Conservation (phyloP, 139 green algal genomes). For the Asterochloris sp. region DNA sequence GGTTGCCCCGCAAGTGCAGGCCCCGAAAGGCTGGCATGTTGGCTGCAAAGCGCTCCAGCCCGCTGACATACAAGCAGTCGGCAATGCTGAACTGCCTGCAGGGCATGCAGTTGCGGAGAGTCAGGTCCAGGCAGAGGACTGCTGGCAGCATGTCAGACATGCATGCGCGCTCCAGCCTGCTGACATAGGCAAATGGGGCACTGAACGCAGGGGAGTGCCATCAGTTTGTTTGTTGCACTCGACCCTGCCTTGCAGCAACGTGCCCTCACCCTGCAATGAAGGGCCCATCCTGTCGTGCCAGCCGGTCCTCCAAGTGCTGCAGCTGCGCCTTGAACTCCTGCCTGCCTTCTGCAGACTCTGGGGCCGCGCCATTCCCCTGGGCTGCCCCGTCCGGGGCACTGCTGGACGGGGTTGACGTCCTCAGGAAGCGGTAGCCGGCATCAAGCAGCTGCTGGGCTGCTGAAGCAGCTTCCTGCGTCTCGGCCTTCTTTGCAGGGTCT, state of each 20-base stretch:
- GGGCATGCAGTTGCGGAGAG: neutral
- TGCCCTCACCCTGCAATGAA: constrained; percentile 12
- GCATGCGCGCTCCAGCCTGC: neutral
- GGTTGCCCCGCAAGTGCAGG: constrained; percentile 11
- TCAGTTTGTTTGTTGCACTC: neutral
- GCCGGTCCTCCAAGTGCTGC: neutral
- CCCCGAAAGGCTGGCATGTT: constrained; percentile 22
- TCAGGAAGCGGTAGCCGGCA: too few relatives aligned
- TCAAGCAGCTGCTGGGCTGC: too few relatives aligned
- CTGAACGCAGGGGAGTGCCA: neutral
- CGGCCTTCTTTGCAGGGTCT: too few relatives aligned
- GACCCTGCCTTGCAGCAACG: neutral
- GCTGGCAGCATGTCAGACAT: neutral
- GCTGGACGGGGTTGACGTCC: too few relatives aligned
- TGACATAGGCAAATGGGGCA: neutral
- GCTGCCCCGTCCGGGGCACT: too few relatives aligned
- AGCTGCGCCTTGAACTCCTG: constrained; percentile 3
- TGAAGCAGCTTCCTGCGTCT: too few relatives aligned
- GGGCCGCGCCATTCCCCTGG: too few relatives aligned
- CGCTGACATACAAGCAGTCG: constrained; percentile 21
- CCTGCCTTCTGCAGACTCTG: too few relatives aligned
- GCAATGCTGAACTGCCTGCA: constrained; percentile 22
- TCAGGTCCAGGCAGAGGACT: neutral
- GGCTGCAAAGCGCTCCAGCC: constrained; percentile 22
- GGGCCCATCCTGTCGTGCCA: constrained; percentile 12